A percentile compares a stretch with the other conserved stretches of the same genome.
Evolutionary conservation across 2,329 filamentous ascomycete species (phyloP).

Genomic region (Penicillium sp.): DNA sequence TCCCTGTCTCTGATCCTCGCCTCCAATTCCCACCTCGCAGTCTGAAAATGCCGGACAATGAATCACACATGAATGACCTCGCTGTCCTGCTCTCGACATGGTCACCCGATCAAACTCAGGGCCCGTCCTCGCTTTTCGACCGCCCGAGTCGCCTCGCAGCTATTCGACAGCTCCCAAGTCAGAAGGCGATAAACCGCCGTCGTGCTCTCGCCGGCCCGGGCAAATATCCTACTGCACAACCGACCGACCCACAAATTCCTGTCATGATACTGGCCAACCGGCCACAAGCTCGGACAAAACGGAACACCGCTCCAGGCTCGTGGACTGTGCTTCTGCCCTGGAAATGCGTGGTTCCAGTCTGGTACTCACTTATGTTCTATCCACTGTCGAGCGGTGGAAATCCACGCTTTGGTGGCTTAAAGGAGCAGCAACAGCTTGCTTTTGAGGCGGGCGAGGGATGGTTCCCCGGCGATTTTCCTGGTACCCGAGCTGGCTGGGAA

Average conservation of each 20-base stretch:
- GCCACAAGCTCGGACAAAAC: slow-evolving; percentile 38
- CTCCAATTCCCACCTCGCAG: slow-evolving; percentile 72
- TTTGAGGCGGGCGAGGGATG: slow-evolving; percentile 78
- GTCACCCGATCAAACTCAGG: slow-evolving; percentile 61
- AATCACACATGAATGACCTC: slow-evolving; percentile 47
- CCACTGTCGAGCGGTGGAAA: slow-evolving; percentile 78
- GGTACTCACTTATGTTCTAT: slow-evolving; percentile 83
- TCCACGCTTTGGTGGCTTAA: slow-evolving; percentile 77
- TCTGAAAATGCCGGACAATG: slow-evolving; percentile 44
- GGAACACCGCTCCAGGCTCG: slow-evolving; percentile 61
- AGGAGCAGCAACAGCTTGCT: slow-evolving; percentile 75
- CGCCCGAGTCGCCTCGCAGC: slow-evolving; percentile 66
- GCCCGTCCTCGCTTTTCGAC: slow-evolving; percentile 64
- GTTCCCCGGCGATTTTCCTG: slow-evolving; percentile 85
- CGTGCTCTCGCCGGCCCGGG: slow-evolving; percentile 67
- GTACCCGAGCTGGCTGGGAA: slow-evolving; percentile 72
- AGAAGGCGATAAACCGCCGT: slow-evolving; percentile 79
- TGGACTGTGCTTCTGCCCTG: slow-evolving; percentile 89
- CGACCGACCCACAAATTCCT: slow-evolving; percentile 75
- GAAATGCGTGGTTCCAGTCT: slow-evolving; percentile 83
- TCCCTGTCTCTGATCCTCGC: slow-evolving; percentile 77
- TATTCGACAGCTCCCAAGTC: slow-evolving; percentile 67
- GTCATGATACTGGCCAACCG: slow-evolving; percentile 68
- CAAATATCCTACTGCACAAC: slow-evolving; percentile 57
- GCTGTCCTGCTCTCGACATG: slow-evolving; percentile 66